These are phyloP conservation scores for Bidens hawaiensis DNA, from an alignment of 140 eudicot species.

Conservation along the genomic window DNA sequence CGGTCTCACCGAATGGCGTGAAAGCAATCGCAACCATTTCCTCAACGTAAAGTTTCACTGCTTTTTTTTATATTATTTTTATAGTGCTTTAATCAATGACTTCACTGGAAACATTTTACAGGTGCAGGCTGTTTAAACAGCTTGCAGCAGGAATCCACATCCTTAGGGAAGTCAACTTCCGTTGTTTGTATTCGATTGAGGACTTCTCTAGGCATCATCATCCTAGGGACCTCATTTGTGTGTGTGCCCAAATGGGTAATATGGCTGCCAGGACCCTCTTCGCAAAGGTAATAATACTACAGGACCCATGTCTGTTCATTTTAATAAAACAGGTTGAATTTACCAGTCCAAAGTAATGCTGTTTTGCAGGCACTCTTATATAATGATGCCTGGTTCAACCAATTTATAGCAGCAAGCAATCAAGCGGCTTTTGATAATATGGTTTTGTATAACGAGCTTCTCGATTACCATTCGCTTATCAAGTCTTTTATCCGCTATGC, in stretches of 20 bases:
- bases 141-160: background rate
- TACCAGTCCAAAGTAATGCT: background rate
- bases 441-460: background rate
- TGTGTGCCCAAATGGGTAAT: slow-evolving; percentile 5
- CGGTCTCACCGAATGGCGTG: slow-evolving; percentile 15
- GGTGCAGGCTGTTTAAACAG: slow-evolving; percentile 8
- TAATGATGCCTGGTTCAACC: slow-evolving; percentile 7
- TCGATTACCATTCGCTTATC: slow-evolving; percentile 3
- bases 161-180: slow-evolving; percentile 14
- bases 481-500: slow-evolving; percentile 8
- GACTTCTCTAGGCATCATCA: slow-evolving; percentile 2
- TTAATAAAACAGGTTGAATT: background rate
- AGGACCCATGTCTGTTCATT: background rate
- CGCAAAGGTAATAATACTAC: slow-evolving; percentile 2
- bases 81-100: slow-evolving; percentile 1
- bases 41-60: slow-evolving; percentile 15
- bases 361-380: slow-evolving; percentile 14
- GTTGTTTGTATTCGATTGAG: background rate
- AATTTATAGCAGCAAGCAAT: background rate
- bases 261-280: background rate
- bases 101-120: slow-evolving; percentile 11
- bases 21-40: background rate
- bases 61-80: background rate
- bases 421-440: background rate
- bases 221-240: background rate